These are phyloP conservation scores for Penicillium vulpinum DNA, from an alignment of 2,329 filamentous ascomycete genomes.

Conservation along the genomic window DNA sequence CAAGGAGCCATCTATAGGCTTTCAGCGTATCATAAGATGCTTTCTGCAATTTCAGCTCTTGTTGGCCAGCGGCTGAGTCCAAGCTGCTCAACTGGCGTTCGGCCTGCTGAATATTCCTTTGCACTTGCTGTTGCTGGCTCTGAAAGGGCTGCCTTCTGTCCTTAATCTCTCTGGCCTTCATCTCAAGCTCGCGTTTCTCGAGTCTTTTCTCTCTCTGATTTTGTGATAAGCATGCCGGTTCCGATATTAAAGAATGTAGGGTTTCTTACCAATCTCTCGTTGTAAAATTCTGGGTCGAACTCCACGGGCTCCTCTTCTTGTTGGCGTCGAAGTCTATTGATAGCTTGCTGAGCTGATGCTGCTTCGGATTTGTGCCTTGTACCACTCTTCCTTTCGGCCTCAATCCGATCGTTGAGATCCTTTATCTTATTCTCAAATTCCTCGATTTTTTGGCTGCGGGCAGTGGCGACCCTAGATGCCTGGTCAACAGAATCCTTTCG, in stretches of 20 bases:
- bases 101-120: conserved; percentile 41
- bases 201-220: conserved; percentile 58
- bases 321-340: conserved; percentile 64
- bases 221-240: conserved; percentile 23
- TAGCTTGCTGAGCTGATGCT: conserved; percentile 53
- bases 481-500: conserved; percentile 57
- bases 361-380: conserved; percentile 55
- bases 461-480: conserved; percentile 53
- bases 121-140: conserved; percentile 37
- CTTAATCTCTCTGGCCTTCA: conserved; percentile 46
- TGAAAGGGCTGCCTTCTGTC: conserved; percentile 34
- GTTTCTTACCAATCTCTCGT: conserved; percentile 67
- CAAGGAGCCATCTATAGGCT: conserved; percentile 80
- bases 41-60: conserved; percentile 64
- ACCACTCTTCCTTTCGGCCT: conserved; percentile 55
- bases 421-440: conserved; percentile 40
- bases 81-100: conserved; percentile 59
- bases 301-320: conserved; percentile 62
- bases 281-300: conserved; percentile 70
- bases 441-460: conserved; percentile 44
- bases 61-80: conserved; percentile 73
- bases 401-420: conserved; percentile 42
- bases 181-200: conserved; percentile 36
- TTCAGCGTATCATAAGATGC: conserved; percentile 63
- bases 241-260: background rate